Percentiles rank a stretch among this genome's conserved stretches.
phyloP scores from a whole-genome alignment of 2,329 filamentous ascomycete species.

The Pyrenochaeta sp. region DNA sequence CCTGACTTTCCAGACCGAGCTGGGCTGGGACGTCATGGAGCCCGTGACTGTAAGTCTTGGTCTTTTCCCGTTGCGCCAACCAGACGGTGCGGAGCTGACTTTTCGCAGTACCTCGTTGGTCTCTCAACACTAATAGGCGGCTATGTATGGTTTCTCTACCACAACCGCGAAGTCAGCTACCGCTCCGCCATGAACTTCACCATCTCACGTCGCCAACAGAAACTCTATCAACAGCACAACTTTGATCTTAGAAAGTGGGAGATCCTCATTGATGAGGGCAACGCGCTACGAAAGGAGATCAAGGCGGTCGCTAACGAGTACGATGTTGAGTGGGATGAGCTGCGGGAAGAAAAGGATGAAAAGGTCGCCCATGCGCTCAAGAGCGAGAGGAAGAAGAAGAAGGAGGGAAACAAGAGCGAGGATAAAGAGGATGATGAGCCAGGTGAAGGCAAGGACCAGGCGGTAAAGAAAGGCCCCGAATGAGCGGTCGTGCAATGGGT shows the following conservation, averaged over 20 bases:
- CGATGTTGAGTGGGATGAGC: constrained; percentile 89
- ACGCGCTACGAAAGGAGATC: constrained; percentile 79
- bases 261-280: constrained; percentile 78
- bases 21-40: constrained; percentile 92
- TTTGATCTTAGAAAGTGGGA: constrained; percentile 84
- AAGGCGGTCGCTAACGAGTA: constrained; percentile 84
- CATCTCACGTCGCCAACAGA: constrained; percentile 77
- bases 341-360: constrained; percentile 73
- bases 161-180: constrained; percentile 89
- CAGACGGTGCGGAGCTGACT: background rate
- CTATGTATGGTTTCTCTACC: constrained; percentile 93
- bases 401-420: constrained; percentile 47
- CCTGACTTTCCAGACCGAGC: constrained; percentile 72
- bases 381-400: constrained; percentile 55
- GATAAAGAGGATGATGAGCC: constrained; percentile 42
- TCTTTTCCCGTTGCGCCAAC: no score
- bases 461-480: background rate
- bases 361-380: constrained; percentile 62
- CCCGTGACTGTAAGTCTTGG: constrained; percentile 69
- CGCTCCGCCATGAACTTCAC: constrained; percentile 87
- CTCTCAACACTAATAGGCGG: constrained; percentile 85
- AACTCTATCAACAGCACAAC: constrained; percentile 77
- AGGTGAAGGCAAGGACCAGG: constrained; percentile 9
- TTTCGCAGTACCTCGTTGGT: constrained; percentile 74
- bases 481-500: background rate